Conservation (phyloP, 371 early-diverging fungal species). For the Chytridiales sp. region DNA sequence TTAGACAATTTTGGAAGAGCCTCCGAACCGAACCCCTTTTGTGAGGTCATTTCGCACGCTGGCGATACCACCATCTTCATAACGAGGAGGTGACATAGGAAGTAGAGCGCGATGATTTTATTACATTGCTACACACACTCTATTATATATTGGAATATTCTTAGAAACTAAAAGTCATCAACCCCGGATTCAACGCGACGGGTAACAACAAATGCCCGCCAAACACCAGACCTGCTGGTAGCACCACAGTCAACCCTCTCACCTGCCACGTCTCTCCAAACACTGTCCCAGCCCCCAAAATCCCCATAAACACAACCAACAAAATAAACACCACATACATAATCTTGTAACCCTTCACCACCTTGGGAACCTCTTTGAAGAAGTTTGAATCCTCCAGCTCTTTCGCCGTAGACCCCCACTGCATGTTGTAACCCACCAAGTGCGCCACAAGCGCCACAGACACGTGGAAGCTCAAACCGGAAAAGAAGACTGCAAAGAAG, state of each 20-base stretch:
- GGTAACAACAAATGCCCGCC: constrained; percentile 16
- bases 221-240: constrained; percentile 13
- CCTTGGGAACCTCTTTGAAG: constrained; percentile 21
- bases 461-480: constrained; percentile 25
- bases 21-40: no score
- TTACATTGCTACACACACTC: no score
- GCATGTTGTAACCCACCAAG: constrained; percentile 27
- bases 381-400: constrained; percentile 21
- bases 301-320: constrained; percentile 9
- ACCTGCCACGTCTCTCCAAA: constrained; percentile 9
- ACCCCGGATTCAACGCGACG: constrained; percentile 13
- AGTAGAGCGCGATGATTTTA: no score
- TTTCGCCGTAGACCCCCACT: constrained; percentile 20
- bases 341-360: constrained; percentile 14
- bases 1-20: no score
- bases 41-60: no score
- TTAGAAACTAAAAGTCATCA: constrained; percentile 18
- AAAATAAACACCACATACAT: constrained; percentile 21
- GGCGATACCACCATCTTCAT: no score
- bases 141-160: no score
- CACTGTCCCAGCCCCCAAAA: constrained; percentile 7
- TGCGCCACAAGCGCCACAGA: constrained; percentile 21
- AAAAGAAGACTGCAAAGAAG: constrained; percentile 26
- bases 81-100: no score
- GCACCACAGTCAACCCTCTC: constrained; percentile 6